Evolutionary conservation across 192 early-diverging fungal genomes (phyloP), one percentile per base, ranked within the genome.

Genomic region (Coemansia sp.): DNA sequence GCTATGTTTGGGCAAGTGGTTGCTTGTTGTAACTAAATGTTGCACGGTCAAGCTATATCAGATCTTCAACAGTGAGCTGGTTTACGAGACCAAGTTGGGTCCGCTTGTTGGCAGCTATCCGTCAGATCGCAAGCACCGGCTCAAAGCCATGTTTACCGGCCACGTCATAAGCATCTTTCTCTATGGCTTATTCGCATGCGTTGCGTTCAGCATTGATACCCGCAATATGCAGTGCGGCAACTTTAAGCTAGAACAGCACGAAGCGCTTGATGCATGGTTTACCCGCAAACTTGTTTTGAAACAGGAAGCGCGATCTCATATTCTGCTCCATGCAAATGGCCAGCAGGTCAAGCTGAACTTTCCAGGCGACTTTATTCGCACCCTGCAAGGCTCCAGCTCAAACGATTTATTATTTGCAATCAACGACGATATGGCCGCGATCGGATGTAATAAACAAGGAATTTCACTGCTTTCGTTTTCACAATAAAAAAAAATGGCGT

Each of bases 1-100:
- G 21, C 2, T 58, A 21, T 58, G 56, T 26, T 40, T 37, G 36
- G 26, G 32, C 17, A 37, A 58, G 11, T 58, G 56, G 56, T n/a
- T 58, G 11, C 20, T 34, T 18, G 37, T 21, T 7, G 56, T 39
- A 16, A 46, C 56, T 9, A 18, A 11, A 14, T 10, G 17, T 5
- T 58, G 56, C 45, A 48, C 9, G 14, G 16, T 47, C 11, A 44
- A 58, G 6, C 5, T 58, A 9, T 58, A 46, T n/a, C n/a, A 23
- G 3, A 16, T 48, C 18, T 17, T 9, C 14, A n/a, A 58, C 9
- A 45, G 45, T 15, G 23, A 34, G 3, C 16, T 44, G 40, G 20
- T 5, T 15, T 36, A 44, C 7, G 18, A 40, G 7, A n/a, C 36
- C 16, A 15, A 26, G 40, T 40, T 45, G 15, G 14, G 14, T 28